Evolutionary conservation across 495 filamentous ascomycete species (phyloP).

Genomic region (Halenospora varia): DNA sequence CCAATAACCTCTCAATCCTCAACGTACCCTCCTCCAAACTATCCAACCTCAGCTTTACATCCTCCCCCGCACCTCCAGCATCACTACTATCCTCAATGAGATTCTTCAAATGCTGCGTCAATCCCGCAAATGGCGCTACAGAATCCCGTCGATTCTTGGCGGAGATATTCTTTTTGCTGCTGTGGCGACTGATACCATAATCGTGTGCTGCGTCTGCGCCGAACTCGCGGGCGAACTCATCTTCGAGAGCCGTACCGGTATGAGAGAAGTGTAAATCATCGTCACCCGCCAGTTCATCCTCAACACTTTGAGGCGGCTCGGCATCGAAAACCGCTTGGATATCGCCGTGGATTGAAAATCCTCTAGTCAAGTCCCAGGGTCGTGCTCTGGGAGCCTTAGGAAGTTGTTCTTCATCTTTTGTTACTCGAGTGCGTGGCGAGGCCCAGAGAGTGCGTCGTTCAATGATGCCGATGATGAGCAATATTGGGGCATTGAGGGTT

Average conservation of each 20-base stretch:
- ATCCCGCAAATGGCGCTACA: slow-evolving; percentile 25
- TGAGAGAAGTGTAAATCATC: slow-evolving; percentile 9
- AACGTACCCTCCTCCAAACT: slow-evolving; percentile 26
- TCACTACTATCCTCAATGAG: slow-evolving; percentile 18
- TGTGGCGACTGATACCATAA: too few species aligned
- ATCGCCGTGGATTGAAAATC: slow-evolving; percentile 59
- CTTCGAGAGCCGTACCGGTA: slow-evolving; percentile 5
- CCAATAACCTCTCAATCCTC: slow-evolving; percentile 31
- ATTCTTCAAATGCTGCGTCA: slow-evolving; percentile 22
- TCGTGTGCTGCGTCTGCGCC: slow-evolving; percentile 1
- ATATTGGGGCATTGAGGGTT: slow-evolving; percentile 58
- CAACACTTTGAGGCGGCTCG: slow-evolving; percentile 51
- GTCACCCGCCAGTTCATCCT: slow-evolving; percentile 35
- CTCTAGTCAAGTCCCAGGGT: slow-evolving; percentile 45
- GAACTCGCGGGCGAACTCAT: slow-evolving; percentile 15
- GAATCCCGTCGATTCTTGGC: slow-evolving; percentile 26
- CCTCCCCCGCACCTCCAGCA: slow-evolving; percentile 20
- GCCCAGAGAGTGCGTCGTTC: slow-evolving; percentile 50
- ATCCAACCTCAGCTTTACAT: slow-evolving; percentile 24
- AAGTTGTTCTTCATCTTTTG: slow-evolving; percentile 29
- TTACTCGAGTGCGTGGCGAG: slow-evolving; percentile 34
- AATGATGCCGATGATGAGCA: slow-evolving; percentile 54
- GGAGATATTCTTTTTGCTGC: not conserved
- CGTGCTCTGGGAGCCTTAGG: slow-evolving; percentile 16
- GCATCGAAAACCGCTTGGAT: slow-evolving; percentile 64